Evolutionary conservation across 805 yeast genomes (phyloP), one percentile per base, ranked within the genome.

Genomic region (Teunomyces lycoperdinae): DNA sequence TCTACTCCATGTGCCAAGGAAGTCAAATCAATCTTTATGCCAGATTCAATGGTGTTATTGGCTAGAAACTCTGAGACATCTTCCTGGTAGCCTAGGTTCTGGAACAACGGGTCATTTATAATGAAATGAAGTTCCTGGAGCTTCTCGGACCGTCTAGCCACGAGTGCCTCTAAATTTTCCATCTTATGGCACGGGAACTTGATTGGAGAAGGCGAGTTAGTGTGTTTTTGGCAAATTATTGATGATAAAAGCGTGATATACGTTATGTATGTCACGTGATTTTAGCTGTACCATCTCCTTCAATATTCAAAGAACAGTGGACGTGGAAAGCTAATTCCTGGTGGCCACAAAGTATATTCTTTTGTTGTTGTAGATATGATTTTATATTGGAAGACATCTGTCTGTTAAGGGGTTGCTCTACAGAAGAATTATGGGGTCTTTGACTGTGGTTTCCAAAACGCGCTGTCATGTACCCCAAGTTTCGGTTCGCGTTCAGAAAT

Each of bases 211-310:
- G 20, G 5, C 13, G 16, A 32, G 14, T 5, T 34, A 16, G 42
- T 38, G 9, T 17, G 39, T 41, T 41, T 40, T 31, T n/a, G 13
- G 39, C 14, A 11, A 30, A 27, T 29, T 28, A 16, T 39, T 27
- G 36, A 14, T 27, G 36, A 11, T 26, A 9, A 26, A 26, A n/a
- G 26, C 57, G 55, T 61, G 65, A 61, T 47, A 52, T 49, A 50
- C 65, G 49, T 49, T 24, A 35, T 47, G 62, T 47, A 49, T 39
- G 48, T 60, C 65, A 61, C 58, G 61, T 57, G 63, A 45, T 1
- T 29, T 29, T 29, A 29, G n/a, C n/a, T 29, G 3, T 33, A 4
- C 13, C 13, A 3, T 33, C 13, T 3, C 20, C 17, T 3, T 17
- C 17, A 17, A 17, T 17, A 17, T 17, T 17, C 17, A 2, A 17